Conservation (phyloP, 768 basidiomycete species). For the Rhizopogon sp. region DNA sequence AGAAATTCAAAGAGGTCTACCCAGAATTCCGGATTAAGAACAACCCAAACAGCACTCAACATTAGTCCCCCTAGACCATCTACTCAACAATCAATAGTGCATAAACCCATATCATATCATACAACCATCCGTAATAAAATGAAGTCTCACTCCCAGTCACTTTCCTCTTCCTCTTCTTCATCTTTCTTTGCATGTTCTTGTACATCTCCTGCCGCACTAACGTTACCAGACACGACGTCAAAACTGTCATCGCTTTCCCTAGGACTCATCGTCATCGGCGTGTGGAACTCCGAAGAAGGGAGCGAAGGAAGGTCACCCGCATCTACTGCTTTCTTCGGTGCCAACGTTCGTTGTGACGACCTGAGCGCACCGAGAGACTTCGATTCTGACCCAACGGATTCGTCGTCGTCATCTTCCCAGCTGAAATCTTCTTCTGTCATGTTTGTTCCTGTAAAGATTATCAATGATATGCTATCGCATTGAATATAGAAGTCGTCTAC, state of each 20-base stretch:
- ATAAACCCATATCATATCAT: constrained; percentile 15
- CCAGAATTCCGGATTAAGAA: constrained; percentile 4
- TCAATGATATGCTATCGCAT: constrained; percentile 3
- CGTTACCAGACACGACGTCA: constrained; percentile 57
- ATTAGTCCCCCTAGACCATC: not conserved
- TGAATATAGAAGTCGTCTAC: constrained; percentile 31
- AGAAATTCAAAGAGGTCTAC: too few species aligned
- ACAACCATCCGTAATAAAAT: constrained; percentile 4
- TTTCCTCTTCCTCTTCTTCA: constrained; percentile 35
- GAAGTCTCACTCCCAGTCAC: constrained; percentile 55
- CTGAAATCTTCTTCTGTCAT: constrained; percentile 85
- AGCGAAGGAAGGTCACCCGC: constrained; percentile 16
- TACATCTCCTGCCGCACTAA: constrained; percentile 34
- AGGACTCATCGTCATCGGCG: constrained; percentile 36
- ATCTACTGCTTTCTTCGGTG: constrained; percentile 15
- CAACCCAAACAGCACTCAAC: not conserved
- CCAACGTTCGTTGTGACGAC: constrained; percentile 19
- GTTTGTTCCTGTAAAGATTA: constrained; percentile 37
- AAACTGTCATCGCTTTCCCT: constrained; percentile 63
- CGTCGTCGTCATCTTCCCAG: constrained; percentile 94
- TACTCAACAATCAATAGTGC: too few species aligned
- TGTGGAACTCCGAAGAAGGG: constrained; percentile 30
- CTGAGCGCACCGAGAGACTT: constrained; percentile 4
- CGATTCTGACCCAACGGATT: constrained; percentile 25
- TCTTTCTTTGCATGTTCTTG: constrained; percentile 23